Base-by-base conservation (phyloP, 1,139 yeast species). In the Geotrichum fermentans region DNA sequence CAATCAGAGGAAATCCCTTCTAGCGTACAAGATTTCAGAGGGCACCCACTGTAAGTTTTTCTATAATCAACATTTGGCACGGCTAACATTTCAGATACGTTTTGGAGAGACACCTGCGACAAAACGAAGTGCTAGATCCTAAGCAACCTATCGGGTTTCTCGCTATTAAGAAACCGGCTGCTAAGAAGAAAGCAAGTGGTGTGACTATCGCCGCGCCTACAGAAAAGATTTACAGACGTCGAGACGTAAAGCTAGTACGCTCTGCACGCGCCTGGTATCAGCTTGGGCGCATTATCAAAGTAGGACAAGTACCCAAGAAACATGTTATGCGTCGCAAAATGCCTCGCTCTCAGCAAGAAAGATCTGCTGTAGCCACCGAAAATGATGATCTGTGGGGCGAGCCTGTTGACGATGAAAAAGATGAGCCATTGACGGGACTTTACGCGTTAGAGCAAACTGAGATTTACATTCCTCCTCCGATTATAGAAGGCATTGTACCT, bases 201-300 rank as follows among this genome's bases (percentile, higher is more conserved):
- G 17, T 33, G 10, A 13, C 41, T 2, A 30, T 26, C 2, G 16
- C 42, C 6, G 35, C 52, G 13, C 42, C 47, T 14, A 28, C 33
- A 4, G 68, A 61, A 29, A 61, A 62, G 3, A 90, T 92, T 0
- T 92, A 78, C 60, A 79, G 78, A 40, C 70, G 96, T 26, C 67
- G 76, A 0, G 79, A 82, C 58, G 89, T 94, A 1, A 73, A 78
- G 45, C 61, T 63, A 2, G 75, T 90, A 24, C 72, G 81, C 51
- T 80, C 94, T 0, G 87, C 96, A 0, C 80, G 80, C 57, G 88
- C 85, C 1, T 92, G 98, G 98, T 87, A 83, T 60, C 75, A 84
- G 69, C 69, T 75, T 46, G 99, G 98, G 0, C 69, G 96, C 24
- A 74, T 82, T 0, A 65, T 94, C 35, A 86, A 81, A 57, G 65